Evolutionary conservation across 495 filamentous ascomycete genomes (phyloP).

Genomic region (Amorphotheca resinae): DNA sequence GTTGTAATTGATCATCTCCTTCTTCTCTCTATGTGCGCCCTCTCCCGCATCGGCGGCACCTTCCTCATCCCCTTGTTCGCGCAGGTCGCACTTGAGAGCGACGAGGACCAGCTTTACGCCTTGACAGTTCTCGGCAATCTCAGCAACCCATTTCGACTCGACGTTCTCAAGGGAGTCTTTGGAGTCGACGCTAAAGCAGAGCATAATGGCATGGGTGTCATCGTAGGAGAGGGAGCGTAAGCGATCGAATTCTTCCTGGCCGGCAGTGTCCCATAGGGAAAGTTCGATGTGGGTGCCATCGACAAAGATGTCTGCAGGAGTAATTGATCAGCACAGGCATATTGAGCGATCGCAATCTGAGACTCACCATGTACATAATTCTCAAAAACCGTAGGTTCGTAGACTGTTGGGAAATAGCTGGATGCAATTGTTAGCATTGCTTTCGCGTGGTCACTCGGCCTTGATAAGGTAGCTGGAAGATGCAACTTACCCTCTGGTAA

Average conservation of each 20-base stretch:
- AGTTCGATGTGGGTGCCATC: slow-evolving; percentile 93
- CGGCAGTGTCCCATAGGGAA: slow-evolving; percentile 95
- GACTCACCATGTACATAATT: slow-evolving; percentile 98
- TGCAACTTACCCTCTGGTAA: slow-evolving; percentile 76
- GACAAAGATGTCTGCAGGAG: slow-evolving; percentile 76
- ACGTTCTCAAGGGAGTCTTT: slow-evolving; percentile 96
- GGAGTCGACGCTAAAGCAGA: slow-evolving; percentile 95
- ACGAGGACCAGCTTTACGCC: slow-evolving; percentile 92
- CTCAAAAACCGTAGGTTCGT: slow-evolving; percentile 98
- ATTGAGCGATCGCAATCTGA: no score
- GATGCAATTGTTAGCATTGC: no score
- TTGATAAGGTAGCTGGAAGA: no score
- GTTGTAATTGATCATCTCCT: slow-evolving; percentile 77
- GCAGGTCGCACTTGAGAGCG: slow-evolving; percentile 90
- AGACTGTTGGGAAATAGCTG: slow-evolving; percentile 96
- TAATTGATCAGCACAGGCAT: slow-evolving; percentile 8
- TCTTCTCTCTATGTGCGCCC: slow-evolving; percentile 41
- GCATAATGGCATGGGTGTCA: slow-evolving; percentile 95
- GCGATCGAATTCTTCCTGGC: slow-evolving; percentile 98
- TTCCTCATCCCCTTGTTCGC: slow-evolving; percentile 51
- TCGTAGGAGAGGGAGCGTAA: slow-evolving; percentile 92
- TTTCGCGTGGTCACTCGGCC: slow-evolving; percentile 9
- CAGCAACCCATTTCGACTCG: slow-evolving; percentile 92
- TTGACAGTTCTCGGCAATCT: slow-evolving; percentile 95
- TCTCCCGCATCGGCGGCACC: slow-evolving; percentile 29